Base-by-base conservation (phyloP, 1,284 basidiomycete species). In the Pascua guehoae region DNA sequence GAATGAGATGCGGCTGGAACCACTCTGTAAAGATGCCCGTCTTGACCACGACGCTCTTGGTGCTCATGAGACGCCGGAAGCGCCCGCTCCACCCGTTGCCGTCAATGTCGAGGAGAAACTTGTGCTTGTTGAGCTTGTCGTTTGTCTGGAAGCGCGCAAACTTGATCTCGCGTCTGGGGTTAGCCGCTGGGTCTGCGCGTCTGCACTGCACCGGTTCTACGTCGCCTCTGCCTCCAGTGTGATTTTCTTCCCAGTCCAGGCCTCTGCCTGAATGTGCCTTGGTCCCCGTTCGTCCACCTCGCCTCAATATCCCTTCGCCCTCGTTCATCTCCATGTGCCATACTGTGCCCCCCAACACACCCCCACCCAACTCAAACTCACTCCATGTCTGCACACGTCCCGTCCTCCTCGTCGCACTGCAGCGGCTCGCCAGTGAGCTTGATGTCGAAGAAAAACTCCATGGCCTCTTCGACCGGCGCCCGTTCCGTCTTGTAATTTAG, bases 1-100 rank as follows among this genome's bases (percentile, higher is more conserved):
- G 76, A 39, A 78, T 68, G 17, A 78, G 65, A 58, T 76, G 73
- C 9, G 74, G 71, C 56, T 76, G 69, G 53, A 72, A 75, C 73
- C 70, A 76, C 57, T 74, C 74, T 5, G 71, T 72, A 57, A 77
- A 76, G 47, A 78, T 70, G 14, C 72, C 74, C n/a, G 72, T 66
- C 56, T 81, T 81, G 67, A 81, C 70, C n/a, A 79, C 75, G 12
- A 79, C 63, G 12, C 75, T 75, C 52, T 78, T 79, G 40, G 76
- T 79, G 39, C 69, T 70, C 75, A 80, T 77, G 36, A 81, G 63
- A 5, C 66, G 58, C 11, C 69, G 57, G 61, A 76, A 74, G 18
- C 72, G 69, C 8, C 71, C 72, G 56, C 70, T 74, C 78, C 76
- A 79, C 2, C 75, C 77, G 62, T 80, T 80, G 1, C 80, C 78